Conservation (phyloP, 257 asterid genomes). For the Nicotiana knightiana region DNA sequence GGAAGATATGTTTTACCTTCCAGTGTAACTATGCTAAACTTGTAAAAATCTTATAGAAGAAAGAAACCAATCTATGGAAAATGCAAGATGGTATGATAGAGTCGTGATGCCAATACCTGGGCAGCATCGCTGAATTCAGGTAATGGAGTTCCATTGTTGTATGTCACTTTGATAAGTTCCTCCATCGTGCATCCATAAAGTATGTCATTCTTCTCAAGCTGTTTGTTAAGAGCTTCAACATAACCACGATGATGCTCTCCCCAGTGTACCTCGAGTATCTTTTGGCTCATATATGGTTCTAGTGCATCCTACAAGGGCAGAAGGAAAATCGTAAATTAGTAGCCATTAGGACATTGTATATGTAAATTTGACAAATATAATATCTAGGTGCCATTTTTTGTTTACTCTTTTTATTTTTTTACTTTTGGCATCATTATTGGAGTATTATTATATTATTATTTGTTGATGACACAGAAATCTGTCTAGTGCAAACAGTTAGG, state of each 20-base stretch:
- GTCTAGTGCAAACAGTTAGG: no score
- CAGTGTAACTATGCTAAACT: neutral
- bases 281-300: constrained; percentile 83
- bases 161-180: constrained; percentile 67
- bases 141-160: constrained; percentile 83
- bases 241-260: constrained; percentile 81
- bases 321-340: neutral
- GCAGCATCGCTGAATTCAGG: constrained; percentile 86
- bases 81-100: neutral
- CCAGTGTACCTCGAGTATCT: constrained; percentile 83
- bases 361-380: neutral
- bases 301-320: constrained; percentile 56
- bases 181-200: constrained; percentile 73
- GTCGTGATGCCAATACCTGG: constrained; percentile 43
- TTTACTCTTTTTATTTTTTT: neutral
- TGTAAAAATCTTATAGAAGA: neutral
- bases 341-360: neutral
- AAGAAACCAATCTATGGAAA: neutral
- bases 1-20: neutral
- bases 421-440: neutral
- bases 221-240: constrained; percentile 80
- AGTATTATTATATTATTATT: no score
- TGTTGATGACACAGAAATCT: no score
- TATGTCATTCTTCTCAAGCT: constrained; percentile 56
- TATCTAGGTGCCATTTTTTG: neutral